Evolutionary conservation across 805 yeast species (phyloP).

Genomic region (Starmerella floricola): DNA sequence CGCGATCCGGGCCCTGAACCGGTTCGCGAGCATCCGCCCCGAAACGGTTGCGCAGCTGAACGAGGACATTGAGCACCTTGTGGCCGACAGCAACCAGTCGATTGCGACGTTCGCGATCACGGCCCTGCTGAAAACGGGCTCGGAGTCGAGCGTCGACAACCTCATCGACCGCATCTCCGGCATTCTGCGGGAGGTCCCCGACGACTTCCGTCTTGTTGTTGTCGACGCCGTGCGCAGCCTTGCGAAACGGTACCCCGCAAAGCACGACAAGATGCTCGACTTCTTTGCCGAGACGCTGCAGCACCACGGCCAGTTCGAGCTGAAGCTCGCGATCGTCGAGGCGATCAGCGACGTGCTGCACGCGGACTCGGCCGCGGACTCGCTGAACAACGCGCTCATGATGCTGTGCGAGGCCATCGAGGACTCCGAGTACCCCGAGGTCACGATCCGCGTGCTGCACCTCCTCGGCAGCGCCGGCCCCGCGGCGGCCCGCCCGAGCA

Average conservation of each 20-base stretch:
- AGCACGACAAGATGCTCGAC: slow-evolving; percentile 66
- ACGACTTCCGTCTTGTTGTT: slow-evolving; percentile 88
- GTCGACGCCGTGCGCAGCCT: slow-evolving; percentile 89
- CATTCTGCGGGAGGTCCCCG: slow-evolving; percentile 86
- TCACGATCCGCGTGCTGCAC: slow-evolving; percentile 85
- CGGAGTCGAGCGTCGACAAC: slow-evolving; percentile 77
- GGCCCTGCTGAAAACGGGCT: slow-evolving; percentile 88
- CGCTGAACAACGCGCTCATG: slow-evolving; percentile 47
- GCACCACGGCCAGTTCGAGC: slow-evolving; percentile 79
- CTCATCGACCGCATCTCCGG: slow-evolving; percentile 75
- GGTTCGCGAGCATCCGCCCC: slow-evolving; percentile 70
- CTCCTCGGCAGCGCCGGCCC: slow-evolving; percentile 93
- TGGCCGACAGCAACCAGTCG: slow-evolving; percentile 79
- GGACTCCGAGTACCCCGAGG: slow-evolving; percentile 93
- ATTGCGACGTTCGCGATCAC: slow-evolving; percentile 96
- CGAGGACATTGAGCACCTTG: slow-evolving; percentile 71
- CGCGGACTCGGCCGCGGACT: slow-evolving; percentile 14
- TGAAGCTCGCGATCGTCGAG: slow-evolving; percentile 80
- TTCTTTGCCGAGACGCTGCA: slow-evolving; percentile 76
- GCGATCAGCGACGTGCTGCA: slow-evolving; percentile 85
- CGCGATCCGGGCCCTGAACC: slow-evolving; percentile 81
- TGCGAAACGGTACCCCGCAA: slow-evolving; percentile 85
- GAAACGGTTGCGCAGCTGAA: slow-evolving; percentile 60
- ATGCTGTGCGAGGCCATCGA: slow-evolving; percentile 93
- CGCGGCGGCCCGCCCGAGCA: slow-evolving; percentile 66